Evolutionary conservation across 352 stramenopile species (phyloP).

Genomic region (Phytophthora cactorum): DNA sequence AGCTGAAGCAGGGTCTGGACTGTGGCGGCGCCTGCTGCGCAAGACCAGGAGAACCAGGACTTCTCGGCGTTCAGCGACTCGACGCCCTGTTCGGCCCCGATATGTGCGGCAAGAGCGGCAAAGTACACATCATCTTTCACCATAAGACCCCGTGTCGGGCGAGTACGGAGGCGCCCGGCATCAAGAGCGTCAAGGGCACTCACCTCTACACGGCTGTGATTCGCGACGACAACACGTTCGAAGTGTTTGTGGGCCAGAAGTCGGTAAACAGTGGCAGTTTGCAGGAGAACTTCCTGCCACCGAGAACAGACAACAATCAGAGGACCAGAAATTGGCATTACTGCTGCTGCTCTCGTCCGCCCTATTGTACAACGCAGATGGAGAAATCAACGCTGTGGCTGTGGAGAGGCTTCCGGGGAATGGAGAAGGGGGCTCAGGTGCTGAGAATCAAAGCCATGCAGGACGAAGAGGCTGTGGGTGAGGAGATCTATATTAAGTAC

Average conservation of each 20-base stretch:
- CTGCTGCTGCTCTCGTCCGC: constrained; percentile 66
- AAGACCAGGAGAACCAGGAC: constrained; percentile 50
- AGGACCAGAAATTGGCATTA: constrained; percentile 39
- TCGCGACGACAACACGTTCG: constrained; percentile 91
- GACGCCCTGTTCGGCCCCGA: constrained; percentile 95
- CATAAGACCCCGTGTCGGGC: constrained; percentile 91
- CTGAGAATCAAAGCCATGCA: constrained; percentile 64
- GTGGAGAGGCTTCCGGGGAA: constrained; percentile 52
- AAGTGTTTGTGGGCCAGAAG: constrained; percentile 92
- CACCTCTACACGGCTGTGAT: constrained; percentile 95
- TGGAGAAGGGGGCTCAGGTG: constrained; percentile 39
- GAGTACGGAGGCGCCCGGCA: constrained; percentile 79
- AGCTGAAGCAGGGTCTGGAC: constrained; percentile 89
- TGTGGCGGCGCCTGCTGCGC: constrained; percentile 92
- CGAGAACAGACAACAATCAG: constrained; percentile 31
- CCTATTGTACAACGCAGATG: constrained; percentile 66
- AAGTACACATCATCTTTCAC: constrained; percentile 96
- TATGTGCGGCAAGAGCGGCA: constrained; percentile 94
- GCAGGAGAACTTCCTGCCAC: constrained; percentile 82
- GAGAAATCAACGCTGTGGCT: constrained; percentile 51
- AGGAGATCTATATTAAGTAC: not conserved
- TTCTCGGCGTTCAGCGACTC: constrained; percentile 79
- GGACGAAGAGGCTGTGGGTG: constrained; percentile 63
- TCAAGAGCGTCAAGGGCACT: constrained; percentile 84
- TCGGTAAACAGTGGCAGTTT: constrained; percentile 86